Conservation (phyloP, 2,329 filamentous ascomycete species). For the Nemania abortiva region DNA sequence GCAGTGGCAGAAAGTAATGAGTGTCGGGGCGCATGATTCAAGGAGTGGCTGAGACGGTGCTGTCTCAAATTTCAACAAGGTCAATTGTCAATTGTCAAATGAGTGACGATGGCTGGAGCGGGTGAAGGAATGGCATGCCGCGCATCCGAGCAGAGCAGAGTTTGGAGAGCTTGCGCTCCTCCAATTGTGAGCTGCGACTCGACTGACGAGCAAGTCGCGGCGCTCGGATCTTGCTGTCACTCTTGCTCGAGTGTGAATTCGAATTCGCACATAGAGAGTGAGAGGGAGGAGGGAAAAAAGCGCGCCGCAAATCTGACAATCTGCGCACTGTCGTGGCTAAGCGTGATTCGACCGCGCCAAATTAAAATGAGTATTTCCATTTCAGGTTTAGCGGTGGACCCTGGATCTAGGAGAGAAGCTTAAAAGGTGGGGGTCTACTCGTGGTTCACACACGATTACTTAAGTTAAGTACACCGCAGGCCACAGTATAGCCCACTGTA, state of each 20-base stretch:
- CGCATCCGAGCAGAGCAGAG: constrained; percentile 3
- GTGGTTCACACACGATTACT: neutral
- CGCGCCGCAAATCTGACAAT: neutral
- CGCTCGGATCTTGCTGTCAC: constrained; percentile 1
- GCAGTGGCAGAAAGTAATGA: constrained; percentile 30
- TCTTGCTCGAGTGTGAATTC: constrained; percentile 16
- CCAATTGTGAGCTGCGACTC: constrained; percentile 31
- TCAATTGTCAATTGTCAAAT: constrained; percentile 23
- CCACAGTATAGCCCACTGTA: neutral
- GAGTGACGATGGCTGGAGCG: constrained; percentile 20
- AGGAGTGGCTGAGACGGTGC: constrained; percentile 35
- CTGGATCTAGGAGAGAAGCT: constrained; percentile 3
- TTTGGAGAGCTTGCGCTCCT: neutral
- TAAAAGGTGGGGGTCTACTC: constrained; percentile 20
- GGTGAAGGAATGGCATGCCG: constrained; percentile 35
- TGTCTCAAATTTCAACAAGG: constrained; percentile 25
- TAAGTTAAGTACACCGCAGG: too few relatives aligned
- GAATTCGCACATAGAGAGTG: constrained; percentile 11
- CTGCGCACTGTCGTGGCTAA: constrained; percentile 27
- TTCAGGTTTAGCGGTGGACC: constrained; percentile 28
- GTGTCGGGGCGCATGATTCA: constrained; percentile 30
- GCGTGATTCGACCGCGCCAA: constrained; percentile 27
- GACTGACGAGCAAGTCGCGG: constrained; percentile 26
- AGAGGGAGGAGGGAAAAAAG: constrained; percentile 17
- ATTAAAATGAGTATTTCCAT: constrained; percentile 30